These are phyloP conservation scores for Nidula microcarpa DNA, from an alignment of 768 basidiomycete species.

Conservation along the genomic window DNA sequence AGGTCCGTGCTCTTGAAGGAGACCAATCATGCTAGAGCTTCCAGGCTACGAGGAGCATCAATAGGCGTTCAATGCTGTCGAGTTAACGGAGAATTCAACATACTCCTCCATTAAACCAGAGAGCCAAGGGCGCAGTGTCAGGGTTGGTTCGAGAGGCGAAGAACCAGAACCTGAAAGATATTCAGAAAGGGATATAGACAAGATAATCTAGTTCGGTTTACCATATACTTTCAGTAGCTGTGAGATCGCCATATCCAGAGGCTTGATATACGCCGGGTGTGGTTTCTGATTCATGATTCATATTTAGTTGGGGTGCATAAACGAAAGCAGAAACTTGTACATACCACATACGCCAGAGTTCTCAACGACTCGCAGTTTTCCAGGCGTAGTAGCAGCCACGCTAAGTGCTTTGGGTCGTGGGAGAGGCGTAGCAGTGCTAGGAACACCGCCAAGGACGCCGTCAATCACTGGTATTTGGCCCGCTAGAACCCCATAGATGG, in stretches of 20 bases:
- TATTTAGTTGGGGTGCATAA: neutral
- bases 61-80: neutral
- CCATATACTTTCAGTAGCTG: slow-evolving; percentile 57
- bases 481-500: slow-evolving; percentile 9
- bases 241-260: slow-evolving; percentile 62
- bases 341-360: slow-evolving; percentile 62
- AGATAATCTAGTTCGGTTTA: slow-evolving; percentile 10
- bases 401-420: slow-evolving; percentile 9
- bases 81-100: slow-evolving; percentile 12
- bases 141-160: slow-evolving; percentile 63
- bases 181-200: neutral
- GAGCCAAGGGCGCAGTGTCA: slow-evolving; percentile 54
- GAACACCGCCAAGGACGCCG: slow-evolving; percentile 49
- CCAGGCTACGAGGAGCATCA: slow-evolving; percentile 35
- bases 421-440: slow-evolving; percentile 9
- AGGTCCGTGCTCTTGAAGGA: slow-evolving; percentile 76
- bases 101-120: slow-evolving; percentile 68
- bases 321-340: neutral
- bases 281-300: slow-evolving; percentile 35
- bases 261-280: slow-evolving; percentile 60
- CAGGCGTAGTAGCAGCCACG: slow-evolving; percentile 31
- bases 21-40: slow-evolving; percentile 55
- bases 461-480: slow-evolving; percentile 46
- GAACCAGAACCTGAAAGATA: slow-evolving; percentile 57
- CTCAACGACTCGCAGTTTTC: slow-evolving; percentile 51